phyloP scores from a whole-genome alignment of 768 basidiomycete species.

The Termitomyces sp. region DNA sequence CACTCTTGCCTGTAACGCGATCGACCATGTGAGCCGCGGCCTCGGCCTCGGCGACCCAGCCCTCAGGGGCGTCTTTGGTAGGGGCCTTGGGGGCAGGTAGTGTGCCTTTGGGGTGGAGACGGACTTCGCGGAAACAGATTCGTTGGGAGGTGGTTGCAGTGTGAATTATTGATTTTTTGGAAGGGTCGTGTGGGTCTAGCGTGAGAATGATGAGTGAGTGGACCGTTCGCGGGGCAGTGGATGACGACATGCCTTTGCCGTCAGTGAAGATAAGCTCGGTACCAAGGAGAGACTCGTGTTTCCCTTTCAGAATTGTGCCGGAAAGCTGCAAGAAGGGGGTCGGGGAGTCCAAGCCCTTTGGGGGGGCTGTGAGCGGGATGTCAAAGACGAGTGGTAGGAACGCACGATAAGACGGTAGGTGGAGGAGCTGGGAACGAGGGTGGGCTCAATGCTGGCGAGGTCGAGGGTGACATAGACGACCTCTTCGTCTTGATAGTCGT shows the following conservation, averaged over 20 bases:
- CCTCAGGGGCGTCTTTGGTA: neutral
- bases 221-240: no score
- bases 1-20: conserved; percentile 24
- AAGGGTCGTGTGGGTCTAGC: conserved; percentile 39
- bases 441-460: conserved; percentile 66
- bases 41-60: conserved; percentile 4
- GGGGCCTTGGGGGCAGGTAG: neutral
- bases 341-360: conserved; percentile 70
- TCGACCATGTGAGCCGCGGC: conserved; percentile 14
- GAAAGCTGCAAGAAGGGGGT: conserved; percentile 75
- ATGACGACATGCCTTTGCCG: conserved; percentile 42
- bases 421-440: conserved; percentile 65
- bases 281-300: conserved; percentile 62
- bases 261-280: conserved; percentile 76
- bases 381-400: conserved; percentile 3
- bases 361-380: no score
- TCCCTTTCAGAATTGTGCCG: conserved; percentile 69
- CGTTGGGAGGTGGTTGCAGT: conserved; percentile 63
- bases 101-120: conserved; percentile 38
- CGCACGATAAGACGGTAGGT: conserved; percentile 73
- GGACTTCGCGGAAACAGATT: conserved; percentile 69
- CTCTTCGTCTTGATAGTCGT: conserved; percentile 59
- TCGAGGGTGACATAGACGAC: conserved; percentile 73
- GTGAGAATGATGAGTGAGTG: neutral
- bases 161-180: conserved; percentile 47